A percentile compares a stretch with the other conserved stretches of the same genome.
These are phyloP conservation scores for Endotrypanum monterogeii DNA, from an alignment of 208 protist species.

Conservation along the genomic window DNA sequence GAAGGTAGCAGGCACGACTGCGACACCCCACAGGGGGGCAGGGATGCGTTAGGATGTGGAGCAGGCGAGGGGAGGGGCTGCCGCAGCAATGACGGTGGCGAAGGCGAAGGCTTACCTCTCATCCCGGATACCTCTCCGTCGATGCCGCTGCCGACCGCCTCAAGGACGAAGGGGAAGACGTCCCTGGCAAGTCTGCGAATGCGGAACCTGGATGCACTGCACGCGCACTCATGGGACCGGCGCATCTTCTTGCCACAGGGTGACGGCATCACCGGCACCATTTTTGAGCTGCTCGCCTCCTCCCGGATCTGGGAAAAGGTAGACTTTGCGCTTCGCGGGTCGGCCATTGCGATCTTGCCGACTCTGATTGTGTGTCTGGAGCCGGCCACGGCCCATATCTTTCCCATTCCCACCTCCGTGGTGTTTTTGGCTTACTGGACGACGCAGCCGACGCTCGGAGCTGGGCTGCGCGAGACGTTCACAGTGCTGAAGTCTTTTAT, in stretches of 20 bases:
- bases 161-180: background rate
- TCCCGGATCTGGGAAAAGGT: constrained; percentile 87
- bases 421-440: constrained; percentile 88
- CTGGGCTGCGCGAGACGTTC: constrained; percentile 72
- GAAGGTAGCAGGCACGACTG: background rate
- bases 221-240: constrained; percentile 82
- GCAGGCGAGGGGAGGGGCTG: background rate
- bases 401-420: constrained; percentile 68
- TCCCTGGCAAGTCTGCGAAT: constrained; percentile 41
- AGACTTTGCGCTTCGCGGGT: constrained; percentile 79
- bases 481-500: constrained; percentile 76
- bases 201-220: constrained; percentile 68
- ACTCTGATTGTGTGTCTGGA: constrained; percentile 78
- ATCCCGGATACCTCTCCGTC: background rate
- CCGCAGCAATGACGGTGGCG: background rate
- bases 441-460: constrained; percentile 78
- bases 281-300: constrained; percentile 66
- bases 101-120: background rate
- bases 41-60: background rate
- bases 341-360: constrained; percentile 76
- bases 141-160: background rate
- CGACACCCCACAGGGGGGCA: background rate
- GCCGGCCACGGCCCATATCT: constrained; percentile 61
- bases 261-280: constrained; percentile 41
- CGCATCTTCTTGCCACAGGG: constrained; percentile 59